Base-by-base conservation (phyloP, 2,329 filamentous ascomycete genomes). In the Pseudogymnoascus sp. region DNA sequence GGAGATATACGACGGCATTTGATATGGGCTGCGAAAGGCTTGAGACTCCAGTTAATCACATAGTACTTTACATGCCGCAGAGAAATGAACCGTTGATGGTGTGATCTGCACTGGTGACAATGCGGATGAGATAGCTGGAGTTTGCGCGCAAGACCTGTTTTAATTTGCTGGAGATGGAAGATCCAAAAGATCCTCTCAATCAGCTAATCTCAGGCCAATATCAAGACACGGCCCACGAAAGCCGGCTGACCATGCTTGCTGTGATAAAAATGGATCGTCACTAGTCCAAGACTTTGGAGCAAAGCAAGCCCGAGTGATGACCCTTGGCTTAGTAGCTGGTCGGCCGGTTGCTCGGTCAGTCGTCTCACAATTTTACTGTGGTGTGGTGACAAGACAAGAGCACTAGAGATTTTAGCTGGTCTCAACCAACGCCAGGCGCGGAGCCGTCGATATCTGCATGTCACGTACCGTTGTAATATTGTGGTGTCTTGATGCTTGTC, bases 191-290 rank as follows among this genome's bases (percentile, higher is more conserved):
- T 33, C 47, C 47, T 53, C 47, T 53, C 15, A 53, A 33, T 53
- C 47, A 53, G 47, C 47, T 53, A 53, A 53, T 33, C 25, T 20
- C 25, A 33, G 28, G 47, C 47, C 47, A 53, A 53, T 53, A 53
- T 53, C 47, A n/a, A 53, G 47, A 33, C 15, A 28, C 47, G 47
- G 47, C 47, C 47, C 47, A 53, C 28, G 47, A 53, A 33, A 53
- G 47, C 28, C n/a, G 9, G 47, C 28, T 33, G 28, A 12, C 25
- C 25, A 33, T 53, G 9, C 28, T 33, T 53, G 47, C 47, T 53
- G 47, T 53, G 28, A 53, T 53, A 53, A 53, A 53, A 53, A 53
- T 53, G 47, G 47, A 53, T 53, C 47, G 28, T 53, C 47, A 53
- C 47, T 53, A 33, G 28, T 33, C 47, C 28, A 53, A 33, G 47